Evolutionary conservation across 768 basidiomycete species (phyloP).

Genomic region (Mycena epipterygia): DNA sequence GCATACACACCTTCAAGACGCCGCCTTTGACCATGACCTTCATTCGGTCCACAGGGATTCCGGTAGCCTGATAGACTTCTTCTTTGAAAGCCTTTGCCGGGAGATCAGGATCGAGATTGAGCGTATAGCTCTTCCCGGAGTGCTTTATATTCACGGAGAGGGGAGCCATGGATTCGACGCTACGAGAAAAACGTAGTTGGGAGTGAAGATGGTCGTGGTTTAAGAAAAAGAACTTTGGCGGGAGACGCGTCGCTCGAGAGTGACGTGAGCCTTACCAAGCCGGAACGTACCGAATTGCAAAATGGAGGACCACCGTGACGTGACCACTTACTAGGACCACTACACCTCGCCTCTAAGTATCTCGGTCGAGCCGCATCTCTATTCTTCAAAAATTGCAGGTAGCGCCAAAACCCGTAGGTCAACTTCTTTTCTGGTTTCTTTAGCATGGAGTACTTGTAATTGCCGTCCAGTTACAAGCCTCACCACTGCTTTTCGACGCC

Average conservation of each 20-base stretch:
- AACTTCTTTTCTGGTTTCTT: too few species aligned
- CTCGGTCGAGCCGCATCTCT: too few species aligned
- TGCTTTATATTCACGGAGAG: conserved; percentile 91
- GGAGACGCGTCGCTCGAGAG: conserved; percentile 44
- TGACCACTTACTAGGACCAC: too few species aligned
- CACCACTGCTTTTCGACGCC: too few species aligned
- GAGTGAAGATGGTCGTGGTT: conserved; percentile 15
- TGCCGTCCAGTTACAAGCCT: too few species aligned
- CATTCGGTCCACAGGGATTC: conserved; percentile 92
- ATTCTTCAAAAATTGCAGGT: too few species aligned
- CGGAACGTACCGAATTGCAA: too few species aligned
- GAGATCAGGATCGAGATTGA: conserved; percentile 80
- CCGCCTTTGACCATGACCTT: conserved; percentile 98
- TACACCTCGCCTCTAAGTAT: too few species aligned
- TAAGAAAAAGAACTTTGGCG: conserved; percentile 10
- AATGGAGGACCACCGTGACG: too few species aligned
- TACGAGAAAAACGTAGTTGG: background rate
- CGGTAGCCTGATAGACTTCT: conserved; percentile 83
- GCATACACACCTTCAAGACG: conserved; percentile 79
- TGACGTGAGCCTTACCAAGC: too few species aligned
- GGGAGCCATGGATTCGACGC: conserved; percentile 65
- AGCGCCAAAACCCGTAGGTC: too few species aligned
- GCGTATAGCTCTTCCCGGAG: conserved; percentile 81
- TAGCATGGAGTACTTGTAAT: too few species aligned
- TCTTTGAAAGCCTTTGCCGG: conserved; percentile 86